Percentiles rank a stretch among this genome's conserved stretches.
Conservation (phyloP, 2,329 filamentous ascomycete species). For the Penicillium janthinellum region DNA sequence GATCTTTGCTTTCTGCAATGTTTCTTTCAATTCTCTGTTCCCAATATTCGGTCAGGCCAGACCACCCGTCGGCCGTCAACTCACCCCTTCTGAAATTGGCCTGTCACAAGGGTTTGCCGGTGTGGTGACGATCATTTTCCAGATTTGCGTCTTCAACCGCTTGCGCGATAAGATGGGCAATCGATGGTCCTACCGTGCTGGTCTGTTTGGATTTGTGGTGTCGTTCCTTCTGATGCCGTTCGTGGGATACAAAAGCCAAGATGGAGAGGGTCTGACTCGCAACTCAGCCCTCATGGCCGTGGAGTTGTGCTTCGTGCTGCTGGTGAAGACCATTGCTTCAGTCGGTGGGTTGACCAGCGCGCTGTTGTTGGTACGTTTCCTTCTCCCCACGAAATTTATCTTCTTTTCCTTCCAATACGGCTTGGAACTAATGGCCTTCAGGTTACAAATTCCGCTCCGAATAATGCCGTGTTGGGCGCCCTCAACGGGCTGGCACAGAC, state of each 20-base stretch:
- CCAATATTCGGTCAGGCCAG: slow-evolving; percentile 83
- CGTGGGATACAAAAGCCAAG: slow-evolving; percentile 72
- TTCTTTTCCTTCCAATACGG: not conserved
- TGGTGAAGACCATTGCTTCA: slow-evolving; percentile 86
- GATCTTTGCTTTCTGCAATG: slow-evolving; percentile 90
- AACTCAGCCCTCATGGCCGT: slow-evolving; percentile 73
- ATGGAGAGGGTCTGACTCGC: slow-evolving; percentile 60
- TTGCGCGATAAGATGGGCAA: slow-evolving; percentile 81
- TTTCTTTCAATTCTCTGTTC: slow-evolving; percentile 92
- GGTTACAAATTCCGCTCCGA: slow-evolving; percentile 92
- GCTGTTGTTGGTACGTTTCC: slow-evolving; percentile 70
- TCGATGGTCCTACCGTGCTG: slow-evolving; percentile 76
- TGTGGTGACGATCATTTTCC: slow-evolving; percentile 82
- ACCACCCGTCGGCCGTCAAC: slow-evolving; percentile 72
- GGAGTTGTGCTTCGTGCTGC: slow-evolving; percentile 76
- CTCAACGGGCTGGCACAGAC: slow-evolving; percentile 94
- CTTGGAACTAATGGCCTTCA: slow-evolving; percentile 36
- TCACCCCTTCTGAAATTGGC: slow-evolving; percentile 80
- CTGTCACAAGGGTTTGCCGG: slow-evolving; percentile 83
- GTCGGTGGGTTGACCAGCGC: slow-evolving; percentile 90
- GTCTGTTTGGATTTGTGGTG: slow-evolving; percentile 76
- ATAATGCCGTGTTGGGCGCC: slow-evolving; percentile 80
- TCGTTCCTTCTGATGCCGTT: slow-evolving; percentile 88
- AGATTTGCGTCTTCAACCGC: slow-evolving; percentile 79
- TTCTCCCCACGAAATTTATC: too few species aligned